These are phyloP conservation scores for Alternaria triticina DNA, from an alignment of 2,329 filamentous ascomycete species.

Conservation along the genomic window DNA sequence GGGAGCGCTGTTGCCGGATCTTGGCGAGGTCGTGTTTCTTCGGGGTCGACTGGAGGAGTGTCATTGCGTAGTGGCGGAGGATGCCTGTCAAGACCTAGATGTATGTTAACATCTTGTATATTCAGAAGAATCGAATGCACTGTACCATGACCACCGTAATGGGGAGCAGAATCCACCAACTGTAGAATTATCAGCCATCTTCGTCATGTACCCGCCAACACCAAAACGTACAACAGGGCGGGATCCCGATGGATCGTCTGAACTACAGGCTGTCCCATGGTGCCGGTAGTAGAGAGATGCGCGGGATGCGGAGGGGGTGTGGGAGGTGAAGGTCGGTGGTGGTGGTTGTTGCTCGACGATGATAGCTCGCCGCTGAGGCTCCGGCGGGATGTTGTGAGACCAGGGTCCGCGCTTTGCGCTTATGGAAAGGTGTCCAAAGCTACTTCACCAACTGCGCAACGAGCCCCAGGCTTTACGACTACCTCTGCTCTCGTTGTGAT, in stretches of 20 bases:
- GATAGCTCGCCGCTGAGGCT: conserved; percentile 32
- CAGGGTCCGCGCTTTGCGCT: conserved; percentile 40
- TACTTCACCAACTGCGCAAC: conserved; percentile 2
- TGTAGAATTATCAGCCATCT: conserved; percentile 52
- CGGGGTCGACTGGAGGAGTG: conserved; percentile 84
- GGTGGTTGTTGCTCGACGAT: conserved; percentile 23
- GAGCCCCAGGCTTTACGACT: conserved; percentile 12
- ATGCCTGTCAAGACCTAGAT: conserved; percentile 85
- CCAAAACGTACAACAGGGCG: conserved; percentile 81
- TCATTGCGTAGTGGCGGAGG: conserved; percentile 92
- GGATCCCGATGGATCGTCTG: conserved; percentile 99
- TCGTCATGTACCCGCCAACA: not conserved
- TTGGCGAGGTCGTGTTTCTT: conserved; percentile 79
- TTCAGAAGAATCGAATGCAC: not conserved
- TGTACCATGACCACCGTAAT: conserved; percentile 95
- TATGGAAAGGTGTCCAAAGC: conserved; percentile 46
- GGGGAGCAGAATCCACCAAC: conserved; percentile 98
- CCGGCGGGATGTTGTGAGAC: conserved; percentile 28
- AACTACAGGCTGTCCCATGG: conserved; percentile 82
- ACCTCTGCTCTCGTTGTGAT: not conserved
- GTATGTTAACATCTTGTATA: conserved; percentile 13
- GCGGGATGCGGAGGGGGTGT: conserved; percentile 13
- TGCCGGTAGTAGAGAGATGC: conserved; percentile 34
- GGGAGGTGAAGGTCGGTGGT: conserved; percentile 14
- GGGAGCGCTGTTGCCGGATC: conserved; percentile 82